Conservation (phyloP, 2,329 filamentous ascomycete species). For the Ophiosphaerella herpotricha region DNA sequence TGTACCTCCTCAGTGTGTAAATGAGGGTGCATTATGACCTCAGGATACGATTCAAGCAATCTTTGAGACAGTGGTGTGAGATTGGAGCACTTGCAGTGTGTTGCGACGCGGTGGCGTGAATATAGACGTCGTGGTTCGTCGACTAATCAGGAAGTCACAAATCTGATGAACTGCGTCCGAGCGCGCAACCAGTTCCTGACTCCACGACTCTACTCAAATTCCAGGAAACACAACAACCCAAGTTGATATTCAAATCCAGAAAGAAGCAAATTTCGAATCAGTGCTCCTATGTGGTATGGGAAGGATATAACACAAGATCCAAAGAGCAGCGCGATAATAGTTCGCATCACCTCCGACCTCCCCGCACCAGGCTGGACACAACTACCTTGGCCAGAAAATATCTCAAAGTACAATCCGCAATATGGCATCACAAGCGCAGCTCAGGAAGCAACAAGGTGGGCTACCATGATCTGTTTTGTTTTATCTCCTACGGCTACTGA, state of each 20-base stretch:
- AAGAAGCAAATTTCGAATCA: background rate
- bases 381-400: background rate
- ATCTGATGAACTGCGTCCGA: slow-evolving; percentile 33
- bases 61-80: slow-evolving; percentile 1
- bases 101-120: slow-evolving; percentile 11
- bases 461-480: background rate
- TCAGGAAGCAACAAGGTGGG: slow-evolving; percentile 76
- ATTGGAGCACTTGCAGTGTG: background rate
- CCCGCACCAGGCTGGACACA: slow-evolving; percentile 18
- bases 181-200: slow-evolving; percentile 16
- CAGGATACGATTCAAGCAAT: background rate
- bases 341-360: slow-evolving; percentile 22
- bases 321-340: too few species aligned
- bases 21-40: slow-evolving; percentile 86
- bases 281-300: too few species aligned
- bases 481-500: slow-evolving; percentile 7
- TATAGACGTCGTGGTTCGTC: slow-evolving; percentile 6
- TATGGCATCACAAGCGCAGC: slow-evolving; percentile 58
- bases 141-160: slow-evolving; percentile 23
- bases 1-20: slow-evolving; percentile 87
- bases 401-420: slow-evolving; percentile 15
- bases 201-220: slow-evolving; percentile 4
- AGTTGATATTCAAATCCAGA: background rate
- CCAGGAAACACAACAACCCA: background rate
- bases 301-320: too few species aligned